A percentile compares a stretch with the other conserved stretches of the same genome.
These are phyloP conservation scores for Diaporthe sp. DNA, from an alignment of 2,329 filamentous ascomycete species.

Conservation along the genomic window DNA sequence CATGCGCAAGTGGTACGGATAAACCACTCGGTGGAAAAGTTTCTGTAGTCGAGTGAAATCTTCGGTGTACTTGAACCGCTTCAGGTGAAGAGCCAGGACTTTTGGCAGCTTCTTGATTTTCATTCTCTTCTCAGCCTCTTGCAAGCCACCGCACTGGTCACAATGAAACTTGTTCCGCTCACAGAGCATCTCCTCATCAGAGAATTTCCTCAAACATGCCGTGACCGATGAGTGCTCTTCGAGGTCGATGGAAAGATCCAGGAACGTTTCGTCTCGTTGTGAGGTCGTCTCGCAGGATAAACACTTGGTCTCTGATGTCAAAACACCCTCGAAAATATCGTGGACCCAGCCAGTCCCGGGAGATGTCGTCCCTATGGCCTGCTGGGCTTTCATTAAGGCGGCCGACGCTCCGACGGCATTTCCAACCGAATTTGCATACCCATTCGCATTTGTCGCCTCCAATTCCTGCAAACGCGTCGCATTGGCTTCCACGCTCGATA, in stretches of 20 bases:
- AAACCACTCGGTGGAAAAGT: conserved; percentile 95
- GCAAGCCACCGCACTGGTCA: conserved; percentile 93
- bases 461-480: conserved; percentile 72
- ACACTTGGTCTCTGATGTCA: conserved; percentile 97
- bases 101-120: conserved; percentile 96
- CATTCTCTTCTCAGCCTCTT: conserved; percentile 99
- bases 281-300: conserved; percentile 96
- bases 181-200: conserved; percentile 97
- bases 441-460: conserved; percentile 53
- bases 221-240: conserved; percentile 97
- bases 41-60: conserved; percentile 94
- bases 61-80: conserved; percentile 98
- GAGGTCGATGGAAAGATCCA: conserved; percentile 95
- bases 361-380: conserved; percentile 58
- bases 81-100: conserved; percentile 91
- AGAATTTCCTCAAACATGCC: conserved; percentile 94
- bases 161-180: conserved; percentile 99
- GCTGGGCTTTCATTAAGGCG: conserved; percentile 42
- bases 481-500: conserved; percentile 92
- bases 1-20: conserved; percentile 94
- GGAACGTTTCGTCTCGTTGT: conserved; percentile 92
- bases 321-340: conserved; percentile 92
- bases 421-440: conserved; percentile 63
- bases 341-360: conserved; percentile 90
- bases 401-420: conserved; percentile 50